Conservation (phyloP, 148 eudicot species). For the Pharnaceum exiguum region DNA sequence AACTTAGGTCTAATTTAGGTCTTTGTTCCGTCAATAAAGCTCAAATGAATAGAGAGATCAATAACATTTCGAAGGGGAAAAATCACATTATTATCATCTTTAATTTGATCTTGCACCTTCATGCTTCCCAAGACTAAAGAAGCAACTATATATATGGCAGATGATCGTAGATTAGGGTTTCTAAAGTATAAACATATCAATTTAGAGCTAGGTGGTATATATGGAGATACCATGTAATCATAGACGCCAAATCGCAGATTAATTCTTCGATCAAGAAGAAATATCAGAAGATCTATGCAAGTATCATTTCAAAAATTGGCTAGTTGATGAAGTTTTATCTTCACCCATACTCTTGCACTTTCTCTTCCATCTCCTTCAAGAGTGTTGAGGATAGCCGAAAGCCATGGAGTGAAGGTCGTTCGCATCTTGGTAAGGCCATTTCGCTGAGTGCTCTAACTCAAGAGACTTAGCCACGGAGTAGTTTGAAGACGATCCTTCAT, state of each 20-base stretch:
- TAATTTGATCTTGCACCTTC: constrained; percentile 8
- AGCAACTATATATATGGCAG: constrained; percentile 10
- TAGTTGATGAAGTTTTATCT: neutral
- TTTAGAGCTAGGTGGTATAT: constrained; percentile 20
- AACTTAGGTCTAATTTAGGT: constrained; percentile 20
- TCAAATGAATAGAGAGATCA: neutral
- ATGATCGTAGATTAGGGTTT: constrained; percentile 24
- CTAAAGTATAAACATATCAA: constrained; percentile 22
- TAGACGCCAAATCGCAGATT: constrained; percentile 27
- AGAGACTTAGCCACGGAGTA: constrained; percentile 49
- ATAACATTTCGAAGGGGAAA: neutral
- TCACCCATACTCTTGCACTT: neutral
- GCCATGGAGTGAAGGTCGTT: constrained; percentile 74
- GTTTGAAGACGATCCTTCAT: constrained; percentile 39
- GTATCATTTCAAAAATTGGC: constrained; percentile 22
- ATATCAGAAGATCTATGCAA: constrained; percentile 21
- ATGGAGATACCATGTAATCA: constrained; percentile 20
- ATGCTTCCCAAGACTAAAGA: constrained; percentile 7
- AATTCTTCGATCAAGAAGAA: constrained; percentile 5
- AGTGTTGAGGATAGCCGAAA: constrained; percentile 60
- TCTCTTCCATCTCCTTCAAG: constrained; percentile 12
- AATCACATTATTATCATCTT: constrained; percentile 16
- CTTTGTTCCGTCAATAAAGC: constrained; percentile 1
- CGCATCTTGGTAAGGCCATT: constrained; percentile 51
- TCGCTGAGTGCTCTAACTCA: constrained; percentile 29